Conservation (phyloP, 108 stramenopile species). For the Seminavis robusta region DNA sequence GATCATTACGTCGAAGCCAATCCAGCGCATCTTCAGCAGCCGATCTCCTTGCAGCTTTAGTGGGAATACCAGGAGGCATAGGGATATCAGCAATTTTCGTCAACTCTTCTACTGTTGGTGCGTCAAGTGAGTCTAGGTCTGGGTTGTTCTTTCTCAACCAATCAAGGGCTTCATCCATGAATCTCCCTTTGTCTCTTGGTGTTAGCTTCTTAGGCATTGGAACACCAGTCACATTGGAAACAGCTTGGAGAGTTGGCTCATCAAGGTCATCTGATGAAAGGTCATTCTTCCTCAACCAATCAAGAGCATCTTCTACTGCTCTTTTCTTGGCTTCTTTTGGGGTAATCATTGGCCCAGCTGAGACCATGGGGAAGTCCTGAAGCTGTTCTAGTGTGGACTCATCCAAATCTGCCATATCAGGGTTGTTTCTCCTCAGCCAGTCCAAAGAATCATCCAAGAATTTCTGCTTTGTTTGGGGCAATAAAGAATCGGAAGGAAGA, state of each 20-base stretch:
- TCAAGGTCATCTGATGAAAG: neutral
- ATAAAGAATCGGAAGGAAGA: neutral
- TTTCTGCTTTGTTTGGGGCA: neutral
- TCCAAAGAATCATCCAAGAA: slow-evolving; percentile 19
- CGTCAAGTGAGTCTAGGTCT: slow-evolving; percentile 4
- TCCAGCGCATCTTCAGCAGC: slow-evolving; percentile 3
- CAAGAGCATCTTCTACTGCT: slow-evolving; percentile 14
- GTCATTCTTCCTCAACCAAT: slow-evolving; percentile 27
- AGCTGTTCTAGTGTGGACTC: slow-evolving; percentile 4
- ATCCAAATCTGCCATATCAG: neutral
- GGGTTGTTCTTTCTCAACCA: slow-evolving; percentile 23
- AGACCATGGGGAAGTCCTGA: neutral
- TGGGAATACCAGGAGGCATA: neutral
- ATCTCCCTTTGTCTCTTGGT: no score
- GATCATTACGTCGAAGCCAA: slow-evolving; percentile 8
- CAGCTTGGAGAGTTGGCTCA: neutral
- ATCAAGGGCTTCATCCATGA: slow-evolving; percentile 27
- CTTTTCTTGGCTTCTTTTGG: neutral
- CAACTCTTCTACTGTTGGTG: slow-evolving; percentile 5
- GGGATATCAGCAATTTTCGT: slow-evolving; percentile 10
- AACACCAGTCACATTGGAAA: neutral
- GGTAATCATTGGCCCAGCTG: neutral
- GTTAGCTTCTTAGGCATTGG: neutral
- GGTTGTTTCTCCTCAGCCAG: slow-evolving; percentile 14
- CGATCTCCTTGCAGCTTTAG: neutral